phyloP scores from a whole-genome alignment of 257 asterid species.

The Rehmannia glutinosa region DNA sequence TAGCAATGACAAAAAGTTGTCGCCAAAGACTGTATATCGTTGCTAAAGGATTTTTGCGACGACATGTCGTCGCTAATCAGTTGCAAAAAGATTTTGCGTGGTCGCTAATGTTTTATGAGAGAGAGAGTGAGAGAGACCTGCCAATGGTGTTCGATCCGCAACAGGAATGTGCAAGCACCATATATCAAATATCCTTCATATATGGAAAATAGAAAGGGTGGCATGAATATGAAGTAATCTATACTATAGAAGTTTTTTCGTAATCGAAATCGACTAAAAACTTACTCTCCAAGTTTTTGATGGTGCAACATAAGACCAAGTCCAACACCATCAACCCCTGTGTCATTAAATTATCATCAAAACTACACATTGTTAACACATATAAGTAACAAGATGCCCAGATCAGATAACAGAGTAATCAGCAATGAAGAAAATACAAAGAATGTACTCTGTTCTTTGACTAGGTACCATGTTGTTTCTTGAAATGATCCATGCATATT shows the following conservation, averaged over 20 bases:
- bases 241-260: too few relatives aligned
- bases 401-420: neutral
- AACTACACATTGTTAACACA: neutral
- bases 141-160: conserved; percentile 38
- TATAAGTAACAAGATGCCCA: neutral
- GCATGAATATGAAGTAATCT: neutral
- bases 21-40: too few relatives aligned
- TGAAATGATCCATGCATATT: neutral
- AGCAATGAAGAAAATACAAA: too few relatives aligned
- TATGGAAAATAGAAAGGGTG: neutral
- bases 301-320: conserved; percentile 43
- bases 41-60: too few relatives aligned
- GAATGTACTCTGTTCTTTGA: neutral
- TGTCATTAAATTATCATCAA: neutral
- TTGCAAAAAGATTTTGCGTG: too few relatives aligned
- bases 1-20: too few relatives aligned
- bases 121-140: conserved; percentile 32
- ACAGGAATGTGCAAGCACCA: conserved; percentile 62
- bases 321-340: conserved; percentile 52
- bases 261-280: neutral
- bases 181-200: conserved; percentile 44
- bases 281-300: conserved; percentile 38
- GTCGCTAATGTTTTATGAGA: too few relatives aligned
- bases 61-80: too few relatives aligned
- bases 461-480: neutral